Percentiles rank a stretch among this genome's conserved stretches.
Evolutionary conservation across 2,329 filamentous ascomycete genomes (phyloP).

Genomic region (Curvularia eragrostidis): DNA sequence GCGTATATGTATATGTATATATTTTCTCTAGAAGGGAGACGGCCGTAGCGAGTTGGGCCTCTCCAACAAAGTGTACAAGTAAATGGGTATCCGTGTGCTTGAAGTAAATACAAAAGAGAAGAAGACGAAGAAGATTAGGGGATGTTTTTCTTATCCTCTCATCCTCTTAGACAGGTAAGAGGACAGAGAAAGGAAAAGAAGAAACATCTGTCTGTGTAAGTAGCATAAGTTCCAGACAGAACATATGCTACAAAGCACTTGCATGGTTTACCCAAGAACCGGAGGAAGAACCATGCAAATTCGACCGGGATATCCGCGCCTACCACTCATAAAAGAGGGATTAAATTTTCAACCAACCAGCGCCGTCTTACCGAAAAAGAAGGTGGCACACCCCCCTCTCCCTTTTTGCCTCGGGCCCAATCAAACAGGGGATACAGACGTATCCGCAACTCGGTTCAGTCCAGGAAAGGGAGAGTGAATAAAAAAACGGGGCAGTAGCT

Average conservation of each 20-base stretch:
- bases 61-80: not conserved
- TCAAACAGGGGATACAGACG: not conserved
- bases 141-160: not conserved
- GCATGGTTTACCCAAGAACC: not conserved
- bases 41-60: not conserved
- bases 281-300: not conserved
- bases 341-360: not conserved
- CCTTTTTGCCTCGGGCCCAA: not conserved
- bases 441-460: not conserved
- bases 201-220: not conserved
- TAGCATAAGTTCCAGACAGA: not conserved
- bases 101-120: not conserved
- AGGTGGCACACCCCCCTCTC: not conserved
- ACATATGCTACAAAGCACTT: not conserved
- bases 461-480: no score
- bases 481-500: not conserved
- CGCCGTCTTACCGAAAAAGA: not conserved
- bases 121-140: not conserved
- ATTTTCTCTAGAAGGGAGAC: not conserved
- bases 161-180: no score
- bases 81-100: constrained; percentile 7
- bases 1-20: not conserved
- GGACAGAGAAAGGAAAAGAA: not conserved
- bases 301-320: not conserved
- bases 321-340: not conserved